Conservation (phyloP, 208 protist genomes). For the Phytomonas sp. region DNA sequence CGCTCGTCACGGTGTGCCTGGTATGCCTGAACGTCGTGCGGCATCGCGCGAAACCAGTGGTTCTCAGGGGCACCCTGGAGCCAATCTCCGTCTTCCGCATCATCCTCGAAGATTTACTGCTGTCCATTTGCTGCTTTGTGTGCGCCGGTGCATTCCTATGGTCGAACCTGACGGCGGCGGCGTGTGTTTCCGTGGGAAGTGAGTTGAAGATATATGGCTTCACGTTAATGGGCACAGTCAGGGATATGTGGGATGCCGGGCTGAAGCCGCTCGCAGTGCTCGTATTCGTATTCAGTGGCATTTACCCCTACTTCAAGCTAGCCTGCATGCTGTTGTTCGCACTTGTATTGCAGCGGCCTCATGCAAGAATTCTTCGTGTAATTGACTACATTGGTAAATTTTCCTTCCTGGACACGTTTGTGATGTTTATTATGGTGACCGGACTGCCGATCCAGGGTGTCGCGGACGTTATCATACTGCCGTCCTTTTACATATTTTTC, state of each 20-base stretch:
- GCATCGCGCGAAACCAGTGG: constrained; percentile 15
- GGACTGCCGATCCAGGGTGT: constrained; percentile 58
- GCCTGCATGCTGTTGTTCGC: constrained; percentile 51
- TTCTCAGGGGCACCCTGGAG: constrained; percentile 7
- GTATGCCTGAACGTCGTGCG: constrained; percentile 12
- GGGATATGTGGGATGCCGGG: constrained; percentile 80
- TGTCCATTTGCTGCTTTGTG: constrained; percentile 18
- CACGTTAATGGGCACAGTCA: constrained; percentile 65
- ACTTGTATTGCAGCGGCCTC: constrained; percentile 33
- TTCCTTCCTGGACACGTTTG: constrained; percentile 90
- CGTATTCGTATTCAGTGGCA: constrained; percentile 89
- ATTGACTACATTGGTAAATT: constrained; percentile 92
- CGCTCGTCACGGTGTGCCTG: constrained; percentile 6
- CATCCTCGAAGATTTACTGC: constrained; percentile 33
- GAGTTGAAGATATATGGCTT: constrained; percentile 68
- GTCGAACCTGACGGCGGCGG: constrained; percentile 51
- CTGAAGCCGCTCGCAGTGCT: constrained; percentile 75
- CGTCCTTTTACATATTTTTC: constrained; percentile 57
- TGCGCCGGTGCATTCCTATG: constrained; percentile 30
- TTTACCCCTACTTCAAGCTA: constrained; percentile 93
- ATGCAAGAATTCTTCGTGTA: constrained; percentile 37
- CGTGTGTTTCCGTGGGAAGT: constrained; percentile 32
- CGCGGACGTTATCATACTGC: constrained; percentile 28
- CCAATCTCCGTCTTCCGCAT: constrained; percentile 19
- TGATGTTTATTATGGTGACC: constrained; percentile 89